Conservation (phyloP, 306 rosid species). For the Cyclanthera cordifolia region DNA sequence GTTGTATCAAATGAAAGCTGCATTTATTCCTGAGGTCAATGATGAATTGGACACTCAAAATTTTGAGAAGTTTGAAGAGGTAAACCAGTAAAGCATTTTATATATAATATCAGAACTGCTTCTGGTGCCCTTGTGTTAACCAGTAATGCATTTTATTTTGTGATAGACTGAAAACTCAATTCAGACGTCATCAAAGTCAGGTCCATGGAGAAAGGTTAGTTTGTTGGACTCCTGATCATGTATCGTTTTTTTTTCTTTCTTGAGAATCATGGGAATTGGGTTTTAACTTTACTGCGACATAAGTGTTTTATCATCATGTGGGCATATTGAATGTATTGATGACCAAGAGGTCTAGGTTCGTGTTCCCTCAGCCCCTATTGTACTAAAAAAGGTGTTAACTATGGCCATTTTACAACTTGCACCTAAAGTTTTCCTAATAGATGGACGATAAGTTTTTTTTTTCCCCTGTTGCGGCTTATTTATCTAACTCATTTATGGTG, state of each 20-base stretch:
- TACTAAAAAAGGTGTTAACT: no score
- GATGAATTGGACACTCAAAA: slow-evolving; percentile 96
- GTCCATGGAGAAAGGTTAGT: slow-evolving; percentile 99
- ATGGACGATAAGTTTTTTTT: not conserved
- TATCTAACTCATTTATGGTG: no score
- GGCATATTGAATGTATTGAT: no score
- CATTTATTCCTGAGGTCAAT: slow-evolving; percentile 96
- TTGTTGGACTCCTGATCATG: not conserved
- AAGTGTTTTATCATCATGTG: no score
- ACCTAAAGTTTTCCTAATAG: not conserved
- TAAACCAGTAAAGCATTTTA: slow-evolving; percentile 18
- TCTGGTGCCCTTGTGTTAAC: slow-evolving; percentile 15
- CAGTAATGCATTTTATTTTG: slow-evolving; percentile 15
- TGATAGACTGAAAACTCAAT: slow-evolving; percentile 57
- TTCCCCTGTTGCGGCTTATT: no score
- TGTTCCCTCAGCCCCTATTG: no score
- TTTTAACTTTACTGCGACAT: no score
- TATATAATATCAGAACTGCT: slow-evolving; percentile 6
- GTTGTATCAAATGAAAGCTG: slow-evolving; percentile 86
- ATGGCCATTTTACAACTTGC: not conserved
- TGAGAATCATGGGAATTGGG: not conserved
- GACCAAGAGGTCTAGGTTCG: no score
- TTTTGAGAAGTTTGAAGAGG: slow-evolving; percentile 99
- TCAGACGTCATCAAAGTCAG: slow-evolving; percentile 70
- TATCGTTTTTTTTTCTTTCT: not conserved